Evolutionary conservation across 306 rosid genomes (phyloP), one percentile per base, ranked within the genome.

Genomic region (Trifolium pratense): DNA sequence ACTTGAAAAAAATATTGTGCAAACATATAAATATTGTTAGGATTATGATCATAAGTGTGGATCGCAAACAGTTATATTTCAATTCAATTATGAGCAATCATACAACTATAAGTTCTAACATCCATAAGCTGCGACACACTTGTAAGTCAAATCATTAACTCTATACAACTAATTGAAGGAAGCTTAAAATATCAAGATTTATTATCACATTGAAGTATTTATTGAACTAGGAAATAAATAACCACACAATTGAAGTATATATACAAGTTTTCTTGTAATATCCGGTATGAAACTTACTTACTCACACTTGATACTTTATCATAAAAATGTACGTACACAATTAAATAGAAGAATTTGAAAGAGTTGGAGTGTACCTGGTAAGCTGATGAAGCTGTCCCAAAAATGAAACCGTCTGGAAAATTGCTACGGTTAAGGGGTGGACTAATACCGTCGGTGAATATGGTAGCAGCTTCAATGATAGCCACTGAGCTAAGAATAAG

Each of bases 321-420:
- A 18, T 51, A 8, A 0, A n/a, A n/a, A 0, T 9, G 7, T 2
- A 51, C 17, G 7, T 3, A 16, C 12, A 51, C 57, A 8, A 17
- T 51, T 51, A 18, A 51, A 9, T 4, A 8, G 26, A 57, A 12
- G 1, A 23, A 5, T 9, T 21, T 56, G 34, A 56, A 56, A 56
- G 23, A 10, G 6, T 11, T 5, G 12, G 29, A n/a, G n/a, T n/a
- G 39, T 68, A 78, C 81, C 78, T 78, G 82, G 62, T 78, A 78
- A 52, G 78, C 40, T 42, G 82, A 53, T 18, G 82, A 71, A 48
- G 68, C 78, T 71, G 82, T 63, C 1, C 82, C 82, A 72, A 71
- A 78, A 52, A 78, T 53, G 67, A 78, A 78, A 71, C 68, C 82
- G 5, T 64, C 12, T 7, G 82, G 82, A 71, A 78, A 78, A 78